These are phyloP conservation scores for Pseudoturritis turrita DNA, from an alignment of 345 rosid genomes.

Conservation along the genomic window DNA sequence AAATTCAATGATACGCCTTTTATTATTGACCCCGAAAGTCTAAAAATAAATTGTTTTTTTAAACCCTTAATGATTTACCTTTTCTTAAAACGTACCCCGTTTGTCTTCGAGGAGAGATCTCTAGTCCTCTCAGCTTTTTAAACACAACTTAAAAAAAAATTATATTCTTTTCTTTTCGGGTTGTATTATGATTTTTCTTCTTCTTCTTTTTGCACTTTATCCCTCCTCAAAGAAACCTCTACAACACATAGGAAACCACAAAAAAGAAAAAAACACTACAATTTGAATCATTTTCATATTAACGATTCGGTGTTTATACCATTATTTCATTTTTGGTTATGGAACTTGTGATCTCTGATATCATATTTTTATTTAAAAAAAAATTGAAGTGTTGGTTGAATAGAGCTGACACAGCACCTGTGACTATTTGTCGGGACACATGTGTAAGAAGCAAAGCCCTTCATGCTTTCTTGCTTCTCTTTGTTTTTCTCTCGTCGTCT, in stretches of 20 bases:
- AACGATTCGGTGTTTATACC: too few species aligned
- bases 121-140: constrained; percentile 9
- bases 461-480: constrained; percentile 28
- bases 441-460: constrained; percentile 31
- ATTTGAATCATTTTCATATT: background rate
- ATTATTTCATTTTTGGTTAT: too few species aligned
- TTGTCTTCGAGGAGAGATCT: constrained; percentile 29
- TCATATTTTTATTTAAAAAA: too few species aligned
- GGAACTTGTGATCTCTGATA: too few species aligned
- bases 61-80: constrained; percentile 30
- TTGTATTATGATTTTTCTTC: constrained; percentile 12
- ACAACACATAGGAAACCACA: background rate
- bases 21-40: constrained; percentile 46
- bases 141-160: background rate
- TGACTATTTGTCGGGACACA: constrained; percentile 39
- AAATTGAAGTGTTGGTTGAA: constrained; percentile 28
- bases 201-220: constrained; percentile 48
- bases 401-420: constrained; percentile 31
- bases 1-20: constrained; percentile 28
- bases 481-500: constrained; percentile 7
- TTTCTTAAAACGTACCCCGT: constrained; percentile 20
- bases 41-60: constrained; percentile 33
- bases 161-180: constrained; percentile 17
- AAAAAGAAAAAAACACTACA: background rate
- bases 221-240: constrained; percentile 44